A percentile compares a stretch with the other conserved stretches of the same genome.
Evolutionary conservation across 1,284 basidiomycete species (phyloP).

Genomic region (Polyporus tsugae): DNA sequence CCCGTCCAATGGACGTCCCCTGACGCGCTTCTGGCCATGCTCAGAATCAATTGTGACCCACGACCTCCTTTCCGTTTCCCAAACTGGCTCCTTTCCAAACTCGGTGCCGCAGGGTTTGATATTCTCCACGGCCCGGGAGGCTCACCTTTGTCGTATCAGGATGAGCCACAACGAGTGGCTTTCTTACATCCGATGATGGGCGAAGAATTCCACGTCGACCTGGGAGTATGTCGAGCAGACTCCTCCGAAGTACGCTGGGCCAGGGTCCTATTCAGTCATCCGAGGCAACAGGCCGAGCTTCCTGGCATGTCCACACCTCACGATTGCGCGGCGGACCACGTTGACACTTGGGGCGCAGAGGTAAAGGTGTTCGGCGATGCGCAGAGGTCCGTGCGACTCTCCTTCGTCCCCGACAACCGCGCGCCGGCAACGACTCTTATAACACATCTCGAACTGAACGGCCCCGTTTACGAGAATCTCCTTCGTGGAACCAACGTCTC

Average conservation of each 20-base stretch:
- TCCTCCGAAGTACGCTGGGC: background rate
- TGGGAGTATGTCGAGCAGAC: background rate
- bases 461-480: constrained; percentile 6
- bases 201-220: background rate
- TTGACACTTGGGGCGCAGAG: background rate
- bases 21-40: background rate
- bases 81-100: background rate
- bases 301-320: background rate
- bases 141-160: background rate
- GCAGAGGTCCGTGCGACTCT: constrained; percentile 9
- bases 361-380: constrained; percentile 7
- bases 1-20: background rate
- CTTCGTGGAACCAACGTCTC: constrained; percentile 13
- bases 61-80: background rate
- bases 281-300: background rate
- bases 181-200: background rate
- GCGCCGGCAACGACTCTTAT: constrained; percentile 1
- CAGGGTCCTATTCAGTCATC: background rate
- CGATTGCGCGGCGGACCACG: constrained; percentile 10
- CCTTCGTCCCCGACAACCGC: constrained; percentile 3
- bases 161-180: background rate
- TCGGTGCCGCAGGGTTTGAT: background rate
- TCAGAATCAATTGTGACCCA: background rate
- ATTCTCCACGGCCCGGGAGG: background rate
- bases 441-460: constrained; percentile 5